Evolutionary conservation across 1,284 basidiomycete species (phyloP).

Genomic region (Rhodotorula mucilaginosa): DNA sequence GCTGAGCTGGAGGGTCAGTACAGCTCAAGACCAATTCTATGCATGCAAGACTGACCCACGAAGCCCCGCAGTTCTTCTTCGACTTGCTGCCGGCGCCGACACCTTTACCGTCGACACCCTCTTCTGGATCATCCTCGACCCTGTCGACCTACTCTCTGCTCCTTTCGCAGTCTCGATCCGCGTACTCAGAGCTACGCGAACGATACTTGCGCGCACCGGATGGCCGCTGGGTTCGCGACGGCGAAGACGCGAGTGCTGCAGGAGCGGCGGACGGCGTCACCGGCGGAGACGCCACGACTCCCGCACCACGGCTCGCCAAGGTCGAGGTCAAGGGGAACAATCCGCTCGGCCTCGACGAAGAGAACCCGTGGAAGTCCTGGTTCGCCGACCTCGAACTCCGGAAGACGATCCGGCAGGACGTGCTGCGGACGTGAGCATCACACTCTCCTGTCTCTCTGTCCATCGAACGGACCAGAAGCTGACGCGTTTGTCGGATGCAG

Average conservation of each 20-base stretch:
- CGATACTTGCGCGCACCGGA: conserved; percentile 53
- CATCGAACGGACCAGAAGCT: too few species aligned
- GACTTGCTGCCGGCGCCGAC: conserved; percentile 49
- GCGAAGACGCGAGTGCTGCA: background rate
- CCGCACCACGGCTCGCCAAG: background rate
- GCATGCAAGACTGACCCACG: background rate
- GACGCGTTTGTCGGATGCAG: conserved; percentile 49
- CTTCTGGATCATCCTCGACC: conserved; percentile 33
- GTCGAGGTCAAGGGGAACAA: conserved; percentile 65
- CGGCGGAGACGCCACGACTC: background rate
- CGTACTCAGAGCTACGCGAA: conserved; percentile 49
- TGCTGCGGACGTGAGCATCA: conserved; percentile 71
- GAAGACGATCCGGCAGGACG: conserved; percentile 83
- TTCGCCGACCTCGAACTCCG: conserved; percentile 80
- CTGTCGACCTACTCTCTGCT: conserved; percentile 19
- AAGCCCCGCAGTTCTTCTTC: conserved; percentile 48
- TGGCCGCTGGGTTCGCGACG: conserved; percentile 51
- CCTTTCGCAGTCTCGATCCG: conserved; percentile 35
- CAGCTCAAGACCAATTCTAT: background rate
- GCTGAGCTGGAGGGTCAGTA: conserved; percentile 51
- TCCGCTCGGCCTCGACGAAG: conserved; percentile 77
- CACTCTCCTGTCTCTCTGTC: too few species aligned
- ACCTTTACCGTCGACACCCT: conserved; percentile 44
- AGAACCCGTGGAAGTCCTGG: conserved; percentile 93
- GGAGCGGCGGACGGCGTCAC: background rate